These are phyloP conservation scores for Capsicum rhomboideum DNA, from an alignment of 257 asterid species.

Conservation along the genomic window DNA sequence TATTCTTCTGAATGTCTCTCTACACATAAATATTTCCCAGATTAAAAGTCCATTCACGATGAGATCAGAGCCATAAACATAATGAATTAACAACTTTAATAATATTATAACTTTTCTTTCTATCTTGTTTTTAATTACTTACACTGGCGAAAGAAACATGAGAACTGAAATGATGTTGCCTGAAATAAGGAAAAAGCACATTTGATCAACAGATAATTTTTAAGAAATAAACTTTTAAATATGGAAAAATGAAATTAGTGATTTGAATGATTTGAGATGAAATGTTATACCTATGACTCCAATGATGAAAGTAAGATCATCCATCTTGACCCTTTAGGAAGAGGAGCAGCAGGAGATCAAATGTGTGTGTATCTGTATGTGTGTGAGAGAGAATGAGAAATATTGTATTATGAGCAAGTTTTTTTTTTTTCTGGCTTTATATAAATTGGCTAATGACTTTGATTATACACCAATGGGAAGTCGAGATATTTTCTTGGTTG, in stretches of 20 bases:
- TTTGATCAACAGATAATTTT: too few species aligned
- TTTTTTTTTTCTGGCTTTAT: not conserved
- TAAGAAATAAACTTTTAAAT: too few species aligned
- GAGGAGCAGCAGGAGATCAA: not conserved
- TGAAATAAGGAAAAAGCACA: not conserved
- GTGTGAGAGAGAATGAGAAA: not conserved
- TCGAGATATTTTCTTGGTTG: not conserved
- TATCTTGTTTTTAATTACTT: not conserved
- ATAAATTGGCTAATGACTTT: not conserved
- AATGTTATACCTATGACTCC: not conserved
- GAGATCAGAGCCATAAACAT: not conserved
- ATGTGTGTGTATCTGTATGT: not conserved
- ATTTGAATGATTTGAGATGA: not conserved
- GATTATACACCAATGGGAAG: not conserved
- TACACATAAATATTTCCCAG: not conserved
- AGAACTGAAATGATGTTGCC: conserved; percentile 26
- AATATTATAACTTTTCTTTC: not conserved
- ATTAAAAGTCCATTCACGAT: not conserved
- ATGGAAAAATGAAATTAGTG: too few species aligned
- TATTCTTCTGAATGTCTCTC: conserved; percentile 25
- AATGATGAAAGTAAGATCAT: not conserved
- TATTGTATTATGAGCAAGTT: not conserved
- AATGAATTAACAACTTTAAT: not conserved
- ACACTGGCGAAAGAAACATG: conserved; percentile 29
- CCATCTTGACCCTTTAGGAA: not conserved